A percentile compares a stretch with the other conserved stretches of the same genome.
Conservation (phyloP, 768 basidiomycete genomes). For the Naganishia vishniacii region DNA sequence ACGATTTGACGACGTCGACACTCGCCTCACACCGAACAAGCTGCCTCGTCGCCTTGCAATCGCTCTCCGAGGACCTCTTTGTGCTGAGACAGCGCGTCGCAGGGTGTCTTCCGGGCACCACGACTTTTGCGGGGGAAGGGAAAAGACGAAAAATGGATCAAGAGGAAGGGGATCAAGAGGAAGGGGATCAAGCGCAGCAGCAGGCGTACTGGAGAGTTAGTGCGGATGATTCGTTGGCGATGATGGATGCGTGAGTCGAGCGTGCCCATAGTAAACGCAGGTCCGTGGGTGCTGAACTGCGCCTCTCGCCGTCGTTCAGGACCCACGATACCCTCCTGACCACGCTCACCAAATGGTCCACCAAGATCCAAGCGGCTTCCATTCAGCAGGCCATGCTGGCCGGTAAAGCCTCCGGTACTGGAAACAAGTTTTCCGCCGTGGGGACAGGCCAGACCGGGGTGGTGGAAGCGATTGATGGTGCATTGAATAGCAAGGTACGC, state of each 20-base stretch:
- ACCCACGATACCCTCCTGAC: slow-evolving; percentile 69
- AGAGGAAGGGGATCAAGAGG: too few species aligned
- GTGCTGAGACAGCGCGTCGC: neutral
- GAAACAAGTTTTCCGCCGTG: slow-evolving; percentile 53
- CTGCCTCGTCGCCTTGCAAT: neutral
- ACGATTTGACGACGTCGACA: neutral
- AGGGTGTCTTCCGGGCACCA: neutral
- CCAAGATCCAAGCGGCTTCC: slow-evolving; percentile 88
- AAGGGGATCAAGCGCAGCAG: slow-evolving; percentile 21
- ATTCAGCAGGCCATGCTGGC: slow-evolving; percentile 55
- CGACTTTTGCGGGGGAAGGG: slow-evolving; percentile 20
- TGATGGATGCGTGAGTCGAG: slow-evolving; percentile 40
- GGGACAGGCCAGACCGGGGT: slow-evolving; percentile 46
- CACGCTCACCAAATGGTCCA: slow-evolving; percentile 88
- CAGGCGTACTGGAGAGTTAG: slow-evolving; percentile 35
- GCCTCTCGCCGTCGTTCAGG: slow-evolving; percentile 35
- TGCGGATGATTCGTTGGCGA: slow-evolving; percentile 33
- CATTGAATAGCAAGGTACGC: slow-evolving; percentile 51
- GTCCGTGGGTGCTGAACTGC: slow-evolving; percentile 46
- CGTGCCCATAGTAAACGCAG: slow-evolving; percentile 28
- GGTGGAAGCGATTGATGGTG: slow-evolving; percentile 71
- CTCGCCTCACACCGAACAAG: slow-evolving; percentile 2
- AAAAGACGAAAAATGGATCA: too few species aligned
- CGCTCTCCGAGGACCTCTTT: slow-evolving; percentile 17
- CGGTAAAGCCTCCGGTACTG: slow-evolving; percentile 56